A percentile compares a stretch with the other conserved stretches of the same genome.
These are phyloP conservation scores for Aspergillus aculeatinus DNA, from an alignment of 2,329 filamentous ascomycete species.

Conservation along the genomic window DNA sequence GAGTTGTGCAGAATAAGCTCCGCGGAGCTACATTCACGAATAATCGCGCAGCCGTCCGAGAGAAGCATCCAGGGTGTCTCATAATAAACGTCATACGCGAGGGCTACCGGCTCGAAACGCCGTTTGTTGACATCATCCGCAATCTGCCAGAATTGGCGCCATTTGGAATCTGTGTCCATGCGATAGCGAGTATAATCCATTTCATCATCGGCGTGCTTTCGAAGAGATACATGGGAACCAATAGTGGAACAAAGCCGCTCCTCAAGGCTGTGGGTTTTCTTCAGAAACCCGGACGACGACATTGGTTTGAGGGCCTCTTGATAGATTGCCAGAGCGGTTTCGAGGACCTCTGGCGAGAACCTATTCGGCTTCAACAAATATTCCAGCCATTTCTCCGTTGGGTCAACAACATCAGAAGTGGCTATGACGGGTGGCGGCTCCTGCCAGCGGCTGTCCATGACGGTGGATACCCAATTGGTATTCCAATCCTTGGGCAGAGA, in stretches of 20 bases:
- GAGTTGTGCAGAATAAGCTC: slow-evolving; percentile 75
- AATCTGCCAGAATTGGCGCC: slow-evolving; percentile 85
- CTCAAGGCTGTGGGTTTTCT: slow-evolving; percentile 60
- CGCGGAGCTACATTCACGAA: slow-evolving; percentile 74
- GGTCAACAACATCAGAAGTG: slow-evolving; percentile 64
- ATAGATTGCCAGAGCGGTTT: slow-evolving; percentile 80
- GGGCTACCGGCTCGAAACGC: slow-evolving; percentile 74
- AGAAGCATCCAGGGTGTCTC: slow-evolving; percentile 81
- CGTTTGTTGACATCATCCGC: slow-evolving; percentile 83
- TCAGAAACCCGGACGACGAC: slow-evolving; percentile 41
- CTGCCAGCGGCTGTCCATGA: slow-evolving; percentile 57
- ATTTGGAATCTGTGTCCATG: slow-evolving; percentile 73
- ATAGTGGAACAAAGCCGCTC: slow-evolving; percentile 75
- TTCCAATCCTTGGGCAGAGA: slow-evolving; percentile 63
- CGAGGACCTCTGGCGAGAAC: slow-evolving; percentile 75
- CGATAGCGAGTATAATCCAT: slow-evolving; percentile 77
- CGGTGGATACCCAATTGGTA: slow-evolving; percentile 68
- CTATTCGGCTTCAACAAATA: slow-evolving; percentile 80
- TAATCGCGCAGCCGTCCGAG: slow-evolving; percentile 74
- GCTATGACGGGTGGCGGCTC: slow-evolving; percentile 59
- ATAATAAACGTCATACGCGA: slow-evolving; percentile 69
- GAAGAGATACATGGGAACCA: slow-evolving; percentile 65
- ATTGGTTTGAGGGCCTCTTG: slow-evolving; percentile 59
- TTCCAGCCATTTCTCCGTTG: slow-evolving; percentile 81
- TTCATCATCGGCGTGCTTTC: slow-evolving; percentile 60